Base-by-base conservation (phyloP, 1,284 basidiomycete genomes). In the Sporisorium graminicola region DNA sequence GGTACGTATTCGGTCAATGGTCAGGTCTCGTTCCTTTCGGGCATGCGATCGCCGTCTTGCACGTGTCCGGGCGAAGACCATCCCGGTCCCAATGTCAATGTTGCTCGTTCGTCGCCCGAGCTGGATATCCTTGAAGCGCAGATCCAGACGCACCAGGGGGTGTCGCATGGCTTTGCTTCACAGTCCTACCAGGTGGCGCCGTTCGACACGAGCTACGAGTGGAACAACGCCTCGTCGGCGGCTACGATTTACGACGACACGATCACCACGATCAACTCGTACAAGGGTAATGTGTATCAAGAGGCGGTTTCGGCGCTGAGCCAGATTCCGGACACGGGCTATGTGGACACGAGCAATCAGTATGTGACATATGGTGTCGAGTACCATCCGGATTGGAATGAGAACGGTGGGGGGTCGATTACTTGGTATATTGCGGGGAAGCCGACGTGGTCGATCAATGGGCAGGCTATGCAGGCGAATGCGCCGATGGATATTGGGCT, bases 131-230 rank as follows among this genome's bases (percentile, higher is more conserved):
- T 84, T 54, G 84, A 86, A 64, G 80, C 83, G 8, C 89, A 90
- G 76, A 88, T 87, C 89, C 87, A 91, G 90, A 83, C 52, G 18
- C 73, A 69, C 33, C 47, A 58, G 8, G 85, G 82, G 26, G 70
- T 49, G 54, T 60, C 62, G 47, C 77, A 67, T 52, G 74, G 77
- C 6, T 77, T 63, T 14, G 83, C 80, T 3, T 86, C 82, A 62
- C 75, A 82, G 73, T 85, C 84, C 3, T 77, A 81, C 60, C 85
- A 86, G 62, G 68, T 82, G 18, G 85, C 85, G 2, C 86, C 86
- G 4, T 86, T 84, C 50, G 83, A 85, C 52, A 47, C 70, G 16
- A 58, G 55, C 44, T 83, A 83, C 69, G 69, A 79, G 44, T 85
- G 84, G 82, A 57, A 67, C 57, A 59, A 77, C 24, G 64, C 60